A percentile compares a stretch with the other conserved stretches of the same genome.
phyloP scores from a whole-genome alignment of 2,329 filamentous ascomycete species.

The Pseudocercospora fijiensis region DNA sequence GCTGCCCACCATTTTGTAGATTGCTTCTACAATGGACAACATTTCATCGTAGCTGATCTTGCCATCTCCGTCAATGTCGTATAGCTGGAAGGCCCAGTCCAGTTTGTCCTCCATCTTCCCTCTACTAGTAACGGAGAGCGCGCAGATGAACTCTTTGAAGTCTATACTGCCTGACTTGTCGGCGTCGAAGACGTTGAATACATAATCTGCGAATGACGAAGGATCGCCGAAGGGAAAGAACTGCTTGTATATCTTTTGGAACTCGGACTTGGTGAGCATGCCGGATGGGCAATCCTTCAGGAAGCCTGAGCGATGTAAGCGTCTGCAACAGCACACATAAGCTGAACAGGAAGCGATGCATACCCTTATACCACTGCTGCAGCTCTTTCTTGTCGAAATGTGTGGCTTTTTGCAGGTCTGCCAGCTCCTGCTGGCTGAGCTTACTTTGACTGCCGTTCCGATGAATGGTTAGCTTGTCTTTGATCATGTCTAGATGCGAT shows the following conservation, averaged over 20 bases:
- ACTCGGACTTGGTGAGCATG: conserved; percentile 96
- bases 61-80: conserved; percentile 97
- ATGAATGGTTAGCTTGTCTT: conserved; percentile 36
- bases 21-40: conserved; percentile 96
- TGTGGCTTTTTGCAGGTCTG: conserved; percentile 91
- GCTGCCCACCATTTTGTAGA: conserved; percentile 99
- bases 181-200: conserved; percentile 98
- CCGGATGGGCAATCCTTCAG: conserved; percentile 97
- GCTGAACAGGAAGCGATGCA: conserved; percentile 30
- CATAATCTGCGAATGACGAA: conserved; percentile 95
- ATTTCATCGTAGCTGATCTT: conserved; percentile 99
- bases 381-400: conserved; percentile 99
- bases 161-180: conserved; percentile 97
- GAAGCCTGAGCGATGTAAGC: conserved; percentile 65
- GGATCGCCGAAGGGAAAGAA: conserved; percentile 99
- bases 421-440: conserved; percentile 92
- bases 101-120: conserved; percentile 99
- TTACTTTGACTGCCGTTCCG: conserved; percentile 78
- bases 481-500: conserved; percentile 29
- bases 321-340: not conserved
- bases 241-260: conserved; percentile 99
- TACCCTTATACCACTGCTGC: conserved; percentile 99
- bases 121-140: conserved; percentile 90
- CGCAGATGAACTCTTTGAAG: conserved; percentile 99
- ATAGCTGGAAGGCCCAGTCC: conserved; percentile 98